These are phyloP conservation scores for Hyaloscypha hepaticicola DNA, from an alignment of 495 filamentous ascomycete genomes.

Conservation along the genomic window DNA sequence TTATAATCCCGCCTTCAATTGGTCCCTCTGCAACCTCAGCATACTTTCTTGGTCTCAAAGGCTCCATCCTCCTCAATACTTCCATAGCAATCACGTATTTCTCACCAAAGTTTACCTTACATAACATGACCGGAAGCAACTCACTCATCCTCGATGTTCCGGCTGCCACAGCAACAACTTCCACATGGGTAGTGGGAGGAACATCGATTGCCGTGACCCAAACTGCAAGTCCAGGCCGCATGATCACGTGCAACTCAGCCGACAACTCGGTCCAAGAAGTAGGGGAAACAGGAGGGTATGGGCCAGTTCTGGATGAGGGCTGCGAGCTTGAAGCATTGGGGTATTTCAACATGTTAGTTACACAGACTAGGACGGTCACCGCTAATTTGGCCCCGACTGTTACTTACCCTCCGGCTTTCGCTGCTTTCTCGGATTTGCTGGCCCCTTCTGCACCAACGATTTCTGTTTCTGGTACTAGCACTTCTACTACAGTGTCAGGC, in stretches of 20 bases:
- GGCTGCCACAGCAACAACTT: not conserved
- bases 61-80: constrained; percentile 4
- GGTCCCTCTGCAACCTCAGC: constrained; percentile 9
- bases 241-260: not conserved
- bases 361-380: constrained; percentile 5
- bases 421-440: not conserved
- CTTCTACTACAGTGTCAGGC: not conserved
- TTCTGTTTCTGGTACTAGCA: not conserved
- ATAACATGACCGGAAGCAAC: constrained; percentile 21
- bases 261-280: not conserved
- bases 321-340: constrained; percentile 5
- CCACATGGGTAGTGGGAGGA: not conserved
- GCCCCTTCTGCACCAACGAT: not conserved
- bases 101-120: constrained; percentile 14
- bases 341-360: not conserved
- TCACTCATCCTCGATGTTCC: constrained; percentile 2
- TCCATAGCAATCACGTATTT: constrained; percentile 19
- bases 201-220: not conserved
- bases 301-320: not conserved
- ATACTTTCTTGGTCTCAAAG: constrained; percentile 18
- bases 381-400: not conserved
- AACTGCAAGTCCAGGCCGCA: constrained; percentile 1
- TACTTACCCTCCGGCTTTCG: not conserved
- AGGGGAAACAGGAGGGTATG: constrained; percentile 8
- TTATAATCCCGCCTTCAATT: constrained; percentile 14